Conservation (phyloP, 1,139 yeast species). For the Yamadazyma spencermartinsiae region DNA sequence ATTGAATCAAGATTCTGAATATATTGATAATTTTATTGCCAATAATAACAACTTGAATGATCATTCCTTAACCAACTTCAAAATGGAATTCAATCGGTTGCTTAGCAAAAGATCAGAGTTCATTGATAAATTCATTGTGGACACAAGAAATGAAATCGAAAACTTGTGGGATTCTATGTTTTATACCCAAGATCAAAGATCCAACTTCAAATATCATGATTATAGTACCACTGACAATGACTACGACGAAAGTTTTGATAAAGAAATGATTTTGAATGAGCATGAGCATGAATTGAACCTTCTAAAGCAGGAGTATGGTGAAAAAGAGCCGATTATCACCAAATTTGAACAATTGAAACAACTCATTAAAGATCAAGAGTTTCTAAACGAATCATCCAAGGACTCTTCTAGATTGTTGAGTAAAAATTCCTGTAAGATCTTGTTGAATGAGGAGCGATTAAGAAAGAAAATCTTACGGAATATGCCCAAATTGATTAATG, state of each 20-base stretch:
- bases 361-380: slow-evolving; percentile 59
- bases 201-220: slow-evolving; percentile 34
- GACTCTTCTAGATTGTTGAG: slow-evolving; percentile 79
- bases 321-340: slow-evolving; percentile 55
- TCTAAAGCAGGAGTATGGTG: slow-evolving; percentile 51
- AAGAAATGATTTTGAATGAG: slow-evolving; percentile 52
- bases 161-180: slow-evolving; percentile 63
- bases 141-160: slow-evolving; percentile 58
- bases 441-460: slow-evolving; percentile 76
- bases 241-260: slow-evolving; percentile 42
- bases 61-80: slow-evolving; percentile 38
- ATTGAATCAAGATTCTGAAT: slow-evolving; percentile 40
- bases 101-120: slow-evolving; percentile 59
- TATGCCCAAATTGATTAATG: slow-evolving; percentile 62
- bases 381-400: slow-evolving; percentile 67
- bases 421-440: slow-evolving; percentile 75
- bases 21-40: slow-evolving; percentile 35
- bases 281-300: slow-evolving; percentile 64
- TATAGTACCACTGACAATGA: slow-evolving; percentile 26
- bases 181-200: slow-evolving; percentile 49
- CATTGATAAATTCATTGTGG: slow-evolving; percentile 66
- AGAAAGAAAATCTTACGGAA: slow-evolving; percentile 66
- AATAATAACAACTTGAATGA: slow-evolving; percentile 42
- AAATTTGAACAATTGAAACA: slow-evolving; percentile 55
- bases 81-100: slow-evolving; percentile 58